Base-by-base conservation (phyloP, 1,284 basidiomycete species). In the Mixia osmundae region DNA sequence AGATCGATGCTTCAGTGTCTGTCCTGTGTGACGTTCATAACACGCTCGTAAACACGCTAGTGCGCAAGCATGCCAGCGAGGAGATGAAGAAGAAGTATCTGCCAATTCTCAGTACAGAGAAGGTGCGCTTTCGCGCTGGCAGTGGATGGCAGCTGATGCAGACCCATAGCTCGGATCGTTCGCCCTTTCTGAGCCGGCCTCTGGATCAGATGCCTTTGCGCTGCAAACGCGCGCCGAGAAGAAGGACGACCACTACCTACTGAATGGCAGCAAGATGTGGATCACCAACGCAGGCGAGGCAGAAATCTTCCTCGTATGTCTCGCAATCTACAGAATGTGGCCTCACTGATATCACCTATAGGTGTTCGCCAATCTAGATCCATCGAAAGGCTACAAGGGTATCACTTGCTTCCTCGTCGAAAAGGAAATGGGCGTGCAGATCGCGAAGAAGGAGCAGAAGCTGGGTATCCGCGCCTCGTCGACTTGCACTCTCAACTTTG, bases 231-330 rank as follows among this genome's bases (percentile, higher is more conserved):
- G 76, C 10, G 82, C 85, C 24, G 75, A 67, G 57, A 80, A 78
- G 56, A 76, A 82, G 43, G 73, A 73, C 16, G 69, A 74, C 51
- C 59, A 77, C 47, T 59, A 58, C 47, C 63, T 82, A 22, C 57
- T 95, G 43, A 89, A 87, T 51, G 89, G 89, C 25, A 79, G 77
- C 47, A 99, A 99, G 66, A 89, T 94, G 85, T 97, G 89, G 89
- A 97, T 99, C 51, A 95, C 91, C 32, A 99, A 97, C 64, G 85
- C 82, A 5, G 72, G 72, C 44, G 89, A 99, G 58, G 91, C 91
- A 4, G 85, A 85, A 38, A 69, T 95, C 44, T 68, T 68, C 56
- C 58, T 68, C 32, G 62, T 57, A 11, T 25, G 41, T 35, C 15
- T 3, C 34, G 18, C 18, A 24, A 24, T 29, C 27, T 10, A 3